Conservation (phyloP, 768 basidiomycete genomes). For the Pisolithus microcarpus region DNA sequence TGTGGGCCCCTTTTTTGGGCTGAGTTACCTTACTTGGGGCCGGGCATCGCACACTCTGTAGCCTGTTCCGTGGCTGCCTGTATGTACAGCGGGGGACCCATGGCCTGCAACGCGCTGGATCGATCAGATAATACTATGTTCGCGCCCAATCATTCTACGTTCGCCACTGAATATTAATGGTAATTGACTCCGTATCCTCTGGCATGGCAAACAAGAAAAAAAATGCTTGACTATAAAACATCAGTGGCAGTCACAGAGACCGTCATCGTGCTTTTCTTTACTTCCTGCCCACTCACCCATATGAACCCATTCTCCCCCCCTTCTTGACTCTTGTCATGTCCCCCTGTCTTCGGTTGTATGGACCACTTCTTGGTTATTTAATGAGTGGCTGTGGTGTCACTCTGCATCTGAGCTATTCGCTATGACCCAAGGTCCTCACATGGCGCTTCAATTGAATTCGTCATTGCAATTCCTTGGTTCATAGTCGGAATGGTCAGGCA, state of each 20-base stretch:
- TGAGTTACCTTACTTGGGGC: neutral
- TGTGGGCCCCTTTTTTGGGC: neutral
- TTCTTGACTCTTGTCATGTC: neutral
- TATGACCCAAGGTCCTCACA: slow-evolving; percentile 33
- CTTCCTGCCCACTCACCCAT: neutral
- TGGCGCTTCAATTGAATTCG: slow-evolving; percentile 30
- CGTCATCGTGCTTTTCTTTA: slow-evolving; percentile 4
- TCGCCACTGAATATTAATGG: too few species aligned
- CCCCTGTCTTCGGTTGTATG: slow-evolving; percentile 1
- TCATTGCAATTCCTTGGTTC: slow-evolving; percentile 39
- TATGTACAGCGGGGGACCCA: neutral
- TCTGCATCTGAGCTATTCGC: slow-evolving; percentile 23
- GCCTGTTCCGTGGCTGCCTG: neutral
- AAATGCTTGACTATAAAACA: neutral
- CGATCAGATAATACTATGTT: neutral
- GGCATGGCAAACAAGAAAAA: neutral
- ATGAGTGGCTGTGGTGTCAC: slow-evolving; percentile 26
- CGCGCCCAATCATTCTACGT: neutral
- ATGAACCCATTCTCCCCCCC: too few species aligned
- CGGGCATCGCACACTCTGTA: neutral
- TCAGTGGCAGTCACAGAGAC: slow-evolving; percentile 1
- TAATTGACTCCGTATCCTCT: neutral
- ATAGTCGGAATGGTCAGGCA: slow-evolving; percentile 50
- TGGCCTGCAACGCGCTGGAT: neutral
- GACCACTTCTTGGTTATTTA: slow-evolving; percentile 7